phyloP scores from a whole-genome alignment of 192 early-diverging fungal genomes.

The Gryganskiella cystojenkinii region DNA sequence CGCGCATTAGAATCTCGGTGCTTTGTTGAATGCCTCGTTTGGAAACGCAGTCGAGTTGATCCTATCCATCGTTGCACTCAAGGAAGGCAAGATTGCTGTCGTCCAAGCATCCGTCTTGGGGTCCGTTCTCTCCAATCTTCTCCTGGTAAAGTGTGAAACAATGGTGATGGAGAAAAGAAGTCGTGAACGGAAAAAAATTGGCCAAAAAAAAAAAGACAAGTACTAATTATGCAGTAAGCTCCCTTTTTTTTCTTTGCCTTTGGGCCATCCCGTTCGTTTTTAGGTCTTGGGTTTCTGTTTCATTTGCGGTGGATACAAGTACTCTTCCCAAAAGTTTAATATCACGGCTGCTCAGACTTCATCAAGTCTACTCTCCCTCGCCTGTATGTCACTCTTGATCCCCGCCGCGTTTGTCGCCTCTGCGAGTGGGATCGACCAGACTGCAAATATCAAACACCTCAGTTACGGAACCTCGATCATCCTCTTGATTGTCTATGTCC shows the following conservation, averaged over 20 bases:
- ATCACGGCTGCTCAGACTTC: slow-evolving; percentile 78
- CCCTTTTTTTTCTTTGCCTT: background rate
- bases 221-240: background rate
- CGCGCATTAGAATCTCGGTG: slow-evolving; percentile 74
- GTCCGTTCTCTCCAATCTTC: slow-evolving; percentile 89
- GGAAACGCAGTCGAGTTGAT: slow-evolving; percentile 93
- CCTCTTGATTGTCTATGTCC: slow-evolving; percentile 73
- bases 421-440: slow-evolving; percentile 45
- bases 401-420: slow-evolving; percentile 70
- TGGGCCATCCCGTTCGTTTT: too few relatives aligned
- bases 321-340: slow-evolving; percentile 78
- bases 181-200: too few relatives aligned
- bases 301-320: slow-evolving; percentile 83
- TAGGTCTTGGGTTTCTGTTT: slow-evolving; percentile 86
- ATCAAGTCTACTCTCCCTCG: slow-evolving; percentile 72
- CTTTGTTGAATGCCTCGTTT: slow-evolving; percentile 79
- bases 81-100: slow-evolving; percentile 79
- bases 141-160: slow-evolving; percentile 60
- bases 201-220: background rate
- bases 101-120: slow-evolving; percentile 92
- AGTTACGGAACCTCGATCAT: slow-evolving; percentile 76
- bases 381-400: slow-evolving; percentile 74
- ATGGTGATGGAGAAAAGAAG: too few relatives aligned
- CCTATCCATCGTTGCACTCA: slow-evolving; percentile 84
- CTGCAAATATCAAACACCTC: slow-evolving; percentile 61